Evolutionary conservation across 2,329 filamentous ascomycete genomes (phyloP).

Genomic region (Pseudogymnoascus sp.): DNA sequence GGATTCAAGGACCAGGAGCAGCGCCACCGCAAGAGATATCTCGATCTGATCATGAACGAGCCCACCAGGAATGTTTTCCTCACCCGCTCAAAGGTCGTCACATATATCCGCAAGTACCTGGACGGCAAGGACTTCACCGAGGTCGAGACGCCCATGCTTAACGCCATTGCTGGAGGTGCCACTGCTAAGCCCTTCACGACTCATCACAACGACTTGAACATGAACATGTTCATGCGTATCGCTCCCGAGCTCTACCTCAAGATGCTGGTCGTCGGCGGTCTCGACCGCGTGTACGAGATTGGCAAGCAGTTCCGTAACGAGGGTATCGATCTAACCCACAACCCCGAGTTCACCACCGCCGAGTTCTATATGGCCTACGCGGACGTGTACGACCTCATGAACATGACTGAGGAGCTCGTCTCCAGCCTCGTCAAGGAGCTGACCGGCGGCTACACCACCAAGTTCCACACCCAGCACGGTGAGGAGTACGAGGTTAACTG

Average conservation of each 20-base stretch:
- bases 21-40: slow-evolving; percentile 84
- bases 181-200: slow-evolving; percentile 93
- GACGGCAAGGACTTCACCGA: slow-evolving; percentile 83
- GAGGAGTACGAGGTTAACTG: slow-evolving; percentile 91
- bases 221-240: slow-evolving; percentile 90
- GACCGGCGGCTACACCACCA: slow-evolving; percentile 76
- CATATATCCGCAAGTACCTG: slow-evolving; percentile 82
- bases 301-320: slow-evolving; percentile 95
- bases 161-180: slow-evolving; percentile 87
- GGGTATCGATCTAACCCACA: slow-evolving; percentile 86
- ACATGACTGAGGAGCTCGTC: slow-evolving; percentile 87
- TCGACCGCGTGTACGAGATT: slow-evolving; percentile 92
- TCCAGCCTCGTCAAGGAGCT: slow-evolving; percentile 82
- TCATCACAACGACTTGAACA: slow-evolving; percentile 90
- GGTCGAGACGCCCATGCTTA: slow-evolving; percentile 97
- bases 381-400: slow-evolving; percentile 85
- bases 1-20: slow-evolving; percentile 95
- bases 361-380: slow-evolving; percentile 96
- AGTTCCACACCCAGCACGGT: slow-evolving; percentile 77
- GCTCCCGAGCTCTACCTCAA: slow-evolving; percentile 96
- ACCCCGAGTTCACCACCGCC: slow-evolving; percentile 94
- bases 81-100: slow-evolving; percentile 78
- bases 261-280: slow-evolving; percentile 87
- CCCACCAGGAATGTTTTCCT: slow-evolving; percentile 73
- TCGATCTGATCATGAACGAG: slow-evolving; percentile 94